phyloP scores from a whole-genome alignment of 1,284 basidiomycete genomes.

The Cutaneotrichosporon sp. region DNA sequence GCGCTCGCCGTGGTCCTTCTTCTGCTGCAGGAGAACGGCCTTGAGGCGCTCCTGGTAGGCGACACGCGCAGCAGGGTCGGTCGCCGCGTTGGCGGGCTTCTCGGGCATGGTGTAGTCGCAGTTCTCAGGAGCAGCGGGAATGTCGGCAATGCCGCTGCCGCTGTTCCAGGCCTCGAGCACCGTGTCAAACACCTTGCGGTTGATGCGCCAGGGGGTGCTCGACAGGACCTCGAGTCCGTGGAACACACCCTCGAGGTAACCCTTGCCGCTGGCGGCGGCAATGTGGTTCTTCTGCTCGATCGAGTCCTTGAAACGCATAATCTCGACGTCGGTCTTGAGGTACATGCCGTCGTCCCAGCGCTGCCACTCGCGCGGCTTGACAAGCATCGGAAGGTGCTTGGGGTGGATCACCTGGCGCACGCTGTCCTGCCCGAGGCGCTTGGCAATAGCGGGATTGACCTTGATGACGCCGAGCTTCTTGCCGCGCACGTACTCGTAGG shows the following conservation, averaged over 20 bases:
- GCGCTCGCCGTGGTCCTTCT: constrained; percentile 83
- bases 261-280: constrained; percentile 69
- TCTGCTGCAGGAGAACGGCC: constrained; percentile 64
- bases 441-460: constrained; percentile 77
- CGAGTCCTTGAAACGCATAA: constrained; percentile 93
- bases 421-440: constrained; percentile 75
- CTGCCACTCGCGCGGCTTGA: constrained; percentile 87
- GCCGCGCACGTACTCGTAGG: constrained; percentile 91
- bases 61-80: constrained; percentile 67
- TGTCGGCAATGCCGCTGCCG: constrained; percentile 70
- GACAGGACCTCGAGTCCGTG: constrained; percentile 89
- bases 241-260: constrained; percentile 82
- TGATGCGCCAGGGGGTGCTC: constrained; percentile 88
- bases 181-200: constrained; percentile 71
- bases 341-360: constrained; percentile 81
- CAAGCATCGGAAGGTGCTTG: constrained; percentile 93
- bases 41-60: constrained; percentile 66
- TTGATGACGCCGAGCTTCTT: constrained; percentile 89
- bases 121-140: constrained; percentile 64
- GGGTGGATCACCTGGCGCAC: constrained; percentile 81
- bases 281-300: constrained; percentile 84
- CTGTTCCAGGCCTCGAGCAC: constrained; percentile 81
- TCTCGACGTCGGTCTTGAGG: constrained; percentile 64
- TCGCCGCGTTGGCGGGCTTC: constrained; percentile 64
- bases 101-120: constrained; percentile 57